A percentile compares a stretch with the other conserved stretches of the same genome.
phyloP scores from a whole-genome alignment of 164 flowering plant genomes.

The Taxillus chinensis region DNA sequence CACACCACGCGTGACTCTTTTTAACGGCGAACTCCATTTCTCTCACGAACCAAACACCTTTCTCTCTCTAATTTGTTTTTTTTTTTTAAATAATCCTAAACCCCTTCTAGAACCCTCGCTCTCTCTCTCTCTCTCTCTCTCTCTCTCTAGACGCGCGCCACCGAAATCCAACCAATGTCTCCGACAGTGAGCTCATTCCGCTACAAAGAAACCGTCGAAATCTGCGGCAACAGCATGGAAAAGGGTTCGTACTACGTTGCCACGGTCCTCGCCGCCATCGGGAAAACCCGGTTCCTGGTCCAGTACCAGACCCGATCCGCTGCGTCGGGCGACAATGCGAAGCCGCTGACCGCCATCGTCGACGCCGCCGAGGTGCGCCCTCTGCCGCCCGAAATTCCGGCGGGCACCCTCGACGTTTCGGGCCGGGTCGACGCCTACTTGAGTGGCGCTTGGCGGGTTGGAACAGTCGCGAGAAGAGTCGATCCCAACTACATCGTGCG shows the following conservation, averaged over 20 bases:
- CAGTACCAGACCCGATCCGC: constrained; percentile 1
- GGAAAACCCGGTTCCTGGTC: constrained; percentile 1
- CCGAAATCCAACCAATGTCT: not conserved
- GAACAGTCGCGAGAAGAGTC: not conserved
- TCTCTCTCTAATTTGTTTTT: not conserved
- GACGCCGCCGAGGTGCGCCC: constrained; percentile 2
- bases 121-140: not conserved
- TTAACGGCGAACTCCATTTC: not conserved
- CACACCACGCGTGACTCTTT: not conserved
- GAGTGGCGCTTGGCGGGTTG: constrained; percentile 3
- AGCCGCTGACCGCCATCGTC: not conserved
- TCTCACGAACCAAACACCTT: not conserved
- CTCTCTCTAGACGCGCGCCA: not conserved
- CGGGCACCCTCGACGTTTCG: not conserved
- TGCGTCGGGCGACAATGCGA: not conserved
- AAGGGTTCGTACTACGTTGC: not conserved
- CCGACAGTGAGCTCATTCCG: not conserved
- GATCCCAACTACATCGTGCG: not conserved
- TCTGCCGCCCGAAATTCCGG: not conserved
- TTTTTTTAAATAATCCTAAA: not conserved
- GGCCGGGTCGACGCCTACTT: not conserved
- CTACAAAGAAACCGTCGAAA: not conserved
- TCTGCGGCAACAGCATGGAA: not conserved
- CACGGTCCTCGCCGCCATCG: constrained; percentile 1
- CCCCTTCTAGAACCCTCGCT: not conserved